Evolutionary conservation across 768 basidiomycete genomes (phyloP), one percentile per base, ranked within the genome.

Genomic region (Suillus tomentosus): DNA sequence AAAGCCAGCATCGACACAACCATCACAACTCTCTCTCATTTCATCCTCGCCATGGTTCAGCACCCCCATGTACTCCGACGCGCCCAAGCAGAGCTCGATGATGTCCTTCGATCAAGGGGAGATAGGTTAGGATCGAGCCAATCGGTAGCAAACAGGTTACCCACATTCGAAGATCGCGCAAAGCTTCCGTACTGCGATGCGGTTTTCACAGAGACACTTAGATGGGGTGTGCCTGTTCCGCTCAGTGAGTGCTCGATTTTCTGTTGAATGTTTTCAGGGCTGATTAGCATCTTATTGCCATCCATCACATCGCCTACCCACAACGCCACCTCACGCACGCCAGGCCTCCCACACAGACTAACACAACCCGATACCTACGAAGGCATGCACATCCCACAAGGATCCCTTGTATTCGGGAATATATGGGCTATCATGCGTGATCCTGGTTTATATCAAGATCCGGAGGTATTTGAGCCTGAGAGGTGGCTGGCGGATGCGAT

Each of bases 51-150:
- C 6, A 88, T 92, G 85, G 78, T 89, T 60, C 74, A 78, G 8
- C 73, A 90, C 68, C 89, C 90, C 0, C 82, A 83, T 1, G 82
- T 79, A 1, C 81, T 86, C 54, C 78, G 67, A 39, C 84, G 82
- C 62, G 90, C 87, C 0, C 88, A 90, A 69, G 76, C 79, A 22
- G 90, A 92, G 67, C 81, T 92, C 19, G 91, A 92, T 69, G 61
- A 68, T 2, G 84, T 89, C 17, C 77, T 87, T 43, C 87, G 70
- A 53, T 34, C 24, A 73, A 71, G n/a, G n/a, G 45, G 5, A n/a
- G 7, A 43, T 43, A 19, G 8, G 1, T 11, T 11, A 1, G 11
- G n/a, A n/a, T 47, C n/a, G 10, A 42, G 40, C 40, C n/a, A 9
- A 24, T 50, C 13, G 6, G 5, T 5, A 62, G 36, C 65, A 63